Percentiles rank a stretch among this genome's conserved stretches.
Evolutionary conservation across 192 early-diverging fungal species (phyloP).

Genomic region (Nowakowskiella sp.): DNA sequence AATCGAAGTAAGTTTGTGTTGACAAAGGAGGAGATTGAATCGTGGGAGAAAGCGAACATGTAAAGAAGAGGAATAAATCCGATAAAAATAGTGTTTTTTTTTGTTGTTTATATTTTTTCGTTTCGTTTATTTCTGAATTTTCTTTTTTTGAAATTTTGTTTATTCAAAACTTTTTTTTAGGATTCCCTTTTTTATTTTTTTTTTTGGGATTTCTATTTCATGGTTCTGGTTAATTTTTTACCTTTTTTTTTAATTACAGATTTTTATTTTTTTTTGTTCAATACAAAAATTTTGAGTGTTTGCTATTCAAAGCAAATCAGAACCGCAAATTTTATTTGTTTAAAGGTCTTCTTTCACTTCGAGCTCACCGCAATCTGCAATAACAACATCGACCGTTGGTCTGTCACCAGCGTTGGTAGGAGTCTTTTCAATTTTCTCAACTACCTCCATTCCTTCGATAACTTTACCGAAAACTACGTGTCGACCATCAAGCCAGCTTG

Average conservation of each 20-base stretch:
- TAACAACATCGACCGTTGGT: conserved; percentile 40
- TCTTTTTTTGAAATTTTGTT: no score
- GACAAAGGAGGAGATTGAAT: conserved; percentile 5
- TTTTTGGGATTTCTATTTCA: no score
- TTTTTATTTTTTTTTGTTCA: conserved; percentile 21
- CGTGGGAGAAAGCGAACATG: conserved; percentile 10
- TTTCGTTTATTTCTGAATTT: no score
- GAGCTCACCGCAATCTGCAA: conserved; percentile 41
- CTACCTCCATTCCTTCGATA: conserved; percentile 45
- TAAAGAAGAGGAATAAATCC: no score
- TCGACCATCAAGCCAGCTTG: conserved; percentile 30
- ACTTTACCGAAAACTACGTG: conserved; percentile 66
- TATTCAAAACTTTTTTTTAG: no score
- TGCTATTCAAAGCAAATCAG: no score
- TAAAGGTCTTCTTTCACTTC: conserved; percentile 28
- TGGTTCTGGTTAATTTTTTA: not conserved
- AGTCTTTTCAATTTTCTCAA: conserved; percentile 37
- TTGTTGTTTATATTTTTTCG: no score
- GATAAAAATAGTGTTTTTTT: no score
- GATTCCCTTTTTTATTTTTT: no score
- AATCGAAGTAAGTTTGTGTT: conserved; percentile 4
- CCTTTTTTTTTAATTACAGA: not conserved
- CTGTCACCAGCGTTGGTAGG: conserved; percentile 41
- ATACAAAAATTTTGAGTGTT: conserved; percentile 27
- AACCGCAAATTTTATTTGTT: conserved; percentile 14